These are phyloP conservation scores for Rhizopogon rudus DNA, from an alignment of 768 basidiomycete genomes.

Conservation along the genomic window DNA sequence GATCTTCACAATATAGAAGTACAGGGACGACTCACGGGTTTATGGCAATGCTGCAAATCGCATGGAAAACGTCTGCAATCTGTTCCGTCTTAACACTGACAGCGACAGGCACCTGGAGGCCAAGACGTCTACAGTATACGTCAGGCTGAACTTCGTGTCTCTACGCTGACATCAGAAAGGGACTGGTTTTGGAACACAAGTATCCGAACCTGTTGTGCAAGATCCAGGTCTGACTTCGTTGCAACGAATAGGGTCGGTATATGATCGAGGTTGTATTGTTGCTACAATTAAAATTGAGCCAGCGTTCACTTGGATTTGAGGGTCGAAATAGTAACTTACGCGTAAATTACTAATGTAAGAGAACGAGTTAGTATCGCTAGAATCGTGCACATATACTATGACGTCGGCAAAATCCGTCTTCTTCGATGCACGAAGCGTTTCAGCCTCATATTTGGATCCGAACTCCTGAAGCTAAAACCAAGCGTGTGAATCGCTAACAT, in stretches of 20 bases:
- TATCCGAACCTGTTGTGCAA: constrained; percentile 78
- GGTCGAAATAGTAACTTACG: constrained; percentile 39
- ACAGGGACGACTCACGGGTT: constrained; percentile 61
- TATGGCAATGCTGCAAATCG: constrained; percentile 79
- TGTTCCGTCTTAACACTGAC: constrained; percentile 87
- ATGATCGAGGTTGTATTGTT: constrained; percentile 95
- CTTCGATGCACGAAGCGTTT: constrained; percentile 82
- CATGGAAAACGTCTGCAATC: constrained; percentile 83
- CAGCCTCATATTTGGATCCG: constrained; percentile 91
- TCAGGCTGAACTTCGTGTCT: constrained; percentile 98
- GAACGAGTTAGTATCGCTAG: constrained; percentile 98
- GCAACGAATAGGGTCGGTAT: constrained; percentile 96
- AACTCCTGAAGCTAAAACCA: constrained; percentile 87
- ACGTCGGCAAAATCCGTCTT: constrained; percentile 93
- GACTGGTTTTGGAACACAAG: constrained; percentile 2
- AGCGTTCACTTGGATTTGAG: constrained; percentile 4
- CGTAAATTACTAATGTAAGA: constrained; percentile 96
- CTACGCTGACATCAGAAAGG: constrained; percentile 33
- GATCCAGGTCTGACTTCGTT: constrained; percentile 97
- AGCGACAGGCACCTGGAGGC: constrained; percentile 90
- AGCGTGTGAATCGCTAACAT: background rate
- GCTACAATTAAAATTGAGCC: constrained; percentile 43
- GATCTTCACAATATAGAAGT: constrained; percentile 2
- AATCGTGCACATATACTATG: constrained; percentile 94
- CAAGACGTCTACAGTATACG: constrained; percentile 86